phyloP scores from a whole-genome alignment of 441 rosid species.

The Gossypium aridum region DNA sequence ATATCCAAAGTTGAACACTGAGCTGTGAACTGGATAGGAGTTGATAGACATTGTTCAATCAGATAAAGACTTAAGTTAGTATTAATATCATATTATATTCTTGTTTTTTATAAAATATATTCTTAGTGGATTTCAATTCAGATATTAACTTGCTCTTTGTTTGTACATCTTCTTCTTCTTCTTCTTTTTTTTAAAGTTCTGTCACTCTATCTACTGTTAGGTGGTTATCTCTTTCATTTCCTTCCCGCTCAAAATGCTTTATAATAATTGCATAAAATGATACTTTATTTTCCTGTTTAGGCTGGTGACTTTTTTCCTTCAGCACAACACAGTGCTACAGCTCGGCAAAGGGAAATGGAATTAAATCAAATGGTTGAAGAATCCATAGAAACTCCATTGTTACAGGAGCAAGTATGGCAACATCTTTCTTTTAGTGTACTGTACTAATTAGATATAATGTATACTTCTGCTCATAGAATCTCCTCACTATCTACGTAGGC shows the following conservation, averaged over 20 bases:
- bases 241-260: neutral
- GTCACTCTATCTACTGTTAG: neutral
- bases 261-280: neutral
- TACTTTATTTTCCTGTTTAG: conserved; percentile 27
- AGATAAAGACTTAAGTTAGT: neutral
- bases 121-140: neutral
- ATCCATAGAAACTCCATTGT: conserved; percentile 67
- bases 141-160: neutral
- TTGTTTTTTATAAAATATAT: neutral
- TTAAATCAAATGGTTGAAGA: conserved; percentile 50
- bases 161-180: neutral
- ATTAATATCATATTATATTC: neutral
- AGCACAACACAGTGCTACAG: conserved; percentile 54
- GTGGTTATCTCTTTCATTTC: neutral
- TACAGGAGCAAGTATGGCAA: conserved; percentile 49
- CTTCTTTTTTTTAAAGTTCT: neutral
- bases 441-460: neutral
- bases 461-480: too few relatives aligned
- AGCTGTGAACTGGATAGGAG: neutral
- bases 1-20: neutral
- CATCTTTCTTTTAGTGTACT: neutral
- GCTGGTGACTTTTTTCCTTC: conserved; percentile 75
- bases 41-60: neutral
- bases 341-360: conserved; percentile 67
- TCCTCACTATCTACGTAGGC: conserved; percentile 31